Conservation (phyloP, 2,329 filamentous ascomycete species). For the Domatiomyces globalis region DNA sequence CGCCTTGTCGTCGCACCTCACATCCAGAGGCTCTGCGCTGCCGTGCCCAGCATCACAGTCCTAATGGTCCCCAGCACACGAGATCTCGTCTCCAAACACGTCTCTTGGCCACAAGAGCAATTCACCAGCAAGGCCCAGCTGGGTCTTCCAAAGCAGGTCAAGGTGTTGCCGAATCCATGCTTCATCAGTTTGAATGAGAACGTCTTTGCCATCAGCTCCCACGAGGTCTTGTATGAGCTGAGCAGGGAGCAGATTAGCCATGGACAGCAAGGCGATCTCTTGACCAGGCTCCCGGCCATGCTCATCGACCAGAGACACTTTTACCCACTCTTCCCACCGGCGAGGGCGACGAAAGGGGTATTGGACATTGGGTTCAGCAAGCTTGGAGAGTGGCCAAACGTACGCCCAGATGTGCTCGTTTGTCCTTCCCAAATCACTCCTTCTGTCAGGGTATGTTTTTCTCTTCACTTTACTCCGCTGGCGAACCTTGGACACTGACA, state of each 20-base stretch:
- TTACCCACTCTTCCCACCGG: slow-evolving; percentile 75
- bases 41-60: slow-evolving; percentile 66
- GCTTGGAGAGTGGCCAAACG: slow-evolving; percentile 78
- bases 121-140: slow-evolving; percentile 52
- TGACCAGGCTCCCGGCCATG: slow-evolving; percentile 59
- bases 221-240: slow-evolving; percentile 74
- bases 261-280: slow-evolving; percentile 41
- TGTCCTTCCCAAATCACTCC: slow-evolving; percentile 69
- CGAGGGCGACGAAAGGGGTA: slow-evolving; percentile 47
- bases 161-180: slow-evolving; percentile 80
- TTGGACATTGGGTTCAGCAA: slow-evolving; percentile 75
- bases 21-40: slow-evolving; percentile 53
- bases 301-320: slow-evolving; percentile 84
- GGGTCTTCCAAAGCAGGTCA: slow-evolving; percentile 61
- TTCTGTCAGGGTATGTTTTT: slow-evolving; percentile 61
- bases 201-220: slow-evolving; percentile 64
- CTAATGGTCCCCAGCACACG: slow-evolving; percentile 71
- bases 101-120: slow-evolving; percentile 70
- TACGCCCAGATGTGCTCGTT: slow-evolving; percentile 71
- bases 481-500: not conserved
- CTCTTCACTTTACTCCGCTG: not conserved
- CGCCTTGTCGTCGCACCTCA: slow-evolving; percentile 61
- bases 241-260: slow-evolving; percentile 56
- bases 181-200: slow-evolving; percentile 78
- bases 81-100: slow-evolving; percentile 66